Conservation (phyloP, 2,329 filamentous ascomycete species). For the Myotisia sp. region DNA sequence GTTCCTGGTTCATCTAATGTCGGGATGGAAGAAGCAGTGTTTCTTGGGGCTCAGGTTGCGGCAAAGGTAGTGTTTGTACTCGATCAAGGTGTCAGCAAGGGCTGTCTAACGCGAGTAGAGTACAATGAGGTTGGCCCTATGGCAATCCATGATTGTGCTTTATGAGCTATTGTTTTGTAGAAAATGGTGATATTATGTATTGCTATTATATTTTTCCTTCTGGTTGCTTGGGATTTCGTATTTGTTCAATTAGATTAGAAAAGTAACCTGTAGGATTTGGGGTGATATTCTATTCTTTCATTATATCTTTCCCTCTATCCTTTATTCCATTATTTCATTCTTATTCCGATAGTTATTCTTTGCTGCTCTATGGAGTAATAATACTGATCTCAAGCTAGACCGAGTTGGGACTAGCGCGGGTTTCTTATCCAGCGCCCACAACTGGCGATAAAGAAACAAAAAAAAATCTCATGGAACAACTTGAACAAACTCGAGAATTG, state of each 20-base stretch:
- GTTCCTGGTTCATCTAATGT: conserved; percentile 21
- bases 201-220: not conserved
- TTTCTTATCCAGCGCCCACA: conserved; percentile 5
- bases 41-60: conserved; percentile 76
- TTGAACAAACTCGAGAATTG: too few relatives aligned
- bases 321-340: not conserved
- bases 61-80: conserved; percentile 60
- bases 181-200: not conserved
- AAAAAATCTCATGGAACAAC: too few relatives aligned
- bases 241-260: not conserved
- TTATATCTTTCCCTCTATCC: not conserved
- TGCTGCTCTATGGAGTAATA: not conserved
- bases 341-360: not conserved
- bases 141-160: conserved; percentile 45
- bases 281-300: not conserved
- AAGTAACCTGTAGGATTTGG: not conserved
- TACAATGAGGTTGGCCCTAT: conserved; percentile 54
- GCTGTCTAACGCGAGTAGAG: conserved; percentile 53
- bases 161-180: too few relatives aligned
- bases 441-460: conserved; percentile 7
- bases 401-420: not conserved
- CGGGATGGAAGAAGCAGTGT: conserved; percentile 65
- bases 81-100: conserved; percentile 52
- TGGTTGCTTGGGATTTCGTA: not conserved
- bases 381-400: conserved; percentile 1